Evolutionary conservation across 352 stramenopile genomes (phyloP), one percentile per base, ranked within the genome.

Genomic region (Pythium diclinum): DNA sequence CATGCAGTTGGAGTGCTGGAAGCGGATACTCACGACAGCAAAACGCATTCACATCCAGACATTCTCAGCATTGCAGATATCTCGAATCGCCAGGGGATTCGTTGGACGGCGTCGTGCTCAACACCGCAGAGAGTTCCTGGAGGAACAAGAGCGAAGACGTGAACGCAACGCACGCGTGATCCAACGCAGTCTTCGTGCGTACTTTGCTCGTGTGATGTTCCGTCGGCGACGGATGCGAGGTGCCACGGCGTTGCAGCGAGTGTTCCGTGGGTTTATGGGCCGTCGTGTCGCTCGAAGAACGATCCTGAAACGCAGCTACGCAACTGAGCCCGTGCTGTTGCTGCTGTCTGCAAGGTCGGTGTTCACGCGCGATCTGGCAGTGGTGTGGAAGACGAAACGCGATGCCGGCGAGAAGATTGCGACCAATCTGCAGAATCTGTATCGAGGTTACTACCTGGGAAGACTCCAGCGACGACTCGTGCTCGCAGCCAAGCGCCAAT

Each of bases 311-410:
- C 74, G 64, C 10, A 69, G 75, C n/a, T 94, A 87, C 56, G 42
- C 54, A 1, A 52, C 19, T 3, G 32, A 68, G 10, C 83, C 83
- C 10, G 62, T 71, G n/a, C 76, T 89, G 38, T 63, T 91, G 9
- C 71, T 92, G 13, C 66, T 91, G 7, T 32, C 65, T 38, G 38
- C 63, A 6, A 52, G 68, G 42, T 78, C 78, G 28, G 84, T 94
- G 44, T 94, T 80, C 72, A 83, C 79, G 14, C 73, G 72, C 0
- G 64, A 73, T 11, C 58, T 94, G 6, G 83, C 81, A 11, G 38
- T 81, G 6, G 34, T 42, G 49, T 94, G 85, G 85, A 88, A 89
- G 57, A 59, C 14, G 25, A 87, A 85, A 32, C 79, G 75, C 14
- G 79, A 90, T 64, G 73, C 78, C 1, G 85, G 62, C 0, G 59